Evolutionary conservation across 2,329 filamentous ascomycete genomes (phyloP).

Genomic region (Colletotrichum camelliae): DNA sequence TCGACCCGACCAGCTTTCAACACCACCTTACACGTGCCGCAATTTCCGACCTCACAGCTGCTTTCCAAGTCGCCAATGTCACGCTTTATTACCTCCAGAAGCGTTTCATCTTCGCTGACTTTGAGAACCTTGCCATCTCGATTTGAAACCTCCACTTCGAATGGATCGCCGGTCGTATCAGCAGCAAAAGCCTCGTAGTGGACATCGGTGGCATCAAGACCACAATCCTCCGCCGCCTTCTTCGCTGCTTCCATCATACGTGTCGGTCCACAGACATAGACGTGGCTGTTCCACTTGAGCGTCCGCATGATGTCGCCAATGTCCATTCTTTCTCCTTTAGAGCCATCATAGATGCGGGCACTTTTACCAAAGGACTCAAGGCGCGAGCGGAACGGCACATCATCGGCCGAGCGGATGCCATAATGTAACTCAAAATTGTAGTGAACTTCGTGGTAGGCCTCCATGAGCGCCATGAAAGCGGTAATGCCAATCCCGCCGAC

Average conservation of each 20-base stretch:
- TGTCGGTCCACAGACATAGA: slow-evolving; percentile 67
- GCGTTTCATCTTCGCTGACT: slow-evolving; percentile 52
- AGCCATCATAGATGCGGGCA: slow-evolving; percentile 58
- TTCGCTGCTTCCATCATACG: slow-evolving; percentile 60
- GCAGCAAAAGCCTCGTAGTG: slow-evolving; percentile 67
- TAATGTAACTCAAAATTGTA: slow-evolving; percentile 63
- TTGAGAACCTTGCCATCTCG: slow-evolving; percentile 42
- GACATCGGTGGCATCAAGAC: slow-evolving; percentile 54
- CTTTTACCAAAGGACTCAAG: slow-evolving; percentile 46
- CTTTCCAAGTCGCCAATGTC: slow-evolving; percentile 49
- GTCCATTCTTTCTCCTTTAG: slow-evolving; percentile 57
- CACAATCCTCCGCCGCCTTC: slow-evolving; percentile 42
- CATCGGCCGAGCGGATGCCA: slow-evolving; percentile 55
- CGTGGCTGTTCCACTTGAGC: slow-evolving; percentile 57
- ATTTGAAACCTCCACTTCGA: slow-evolving; percentile 59
- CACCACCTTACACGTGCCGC: slow-evolving; percentile 54
- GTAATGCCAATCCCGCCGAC: slow-evolving; percentile 71
- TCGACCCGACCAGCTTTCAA: slow-evolving; percentile 49
- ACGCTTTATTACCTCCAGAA: slow-evolving; percentile 52
- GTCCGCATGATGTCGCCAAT: slow-evolving; percentile 49
- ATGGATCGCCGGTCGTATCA: slow-evolving; percentile 61
- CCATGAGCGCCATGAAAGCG: slow-evolving; percentile 61
- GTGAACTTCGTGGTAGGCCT: slow-evolving; percentile 47
- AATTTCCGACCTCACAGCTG: slow-evolving; percentile 61
- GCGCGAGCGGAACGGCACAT: slow-evolving; percentile 60